Base-by-base conservation (phyloP, 805 yeast genomes). In the Sugiyamaella americana region DNA sequence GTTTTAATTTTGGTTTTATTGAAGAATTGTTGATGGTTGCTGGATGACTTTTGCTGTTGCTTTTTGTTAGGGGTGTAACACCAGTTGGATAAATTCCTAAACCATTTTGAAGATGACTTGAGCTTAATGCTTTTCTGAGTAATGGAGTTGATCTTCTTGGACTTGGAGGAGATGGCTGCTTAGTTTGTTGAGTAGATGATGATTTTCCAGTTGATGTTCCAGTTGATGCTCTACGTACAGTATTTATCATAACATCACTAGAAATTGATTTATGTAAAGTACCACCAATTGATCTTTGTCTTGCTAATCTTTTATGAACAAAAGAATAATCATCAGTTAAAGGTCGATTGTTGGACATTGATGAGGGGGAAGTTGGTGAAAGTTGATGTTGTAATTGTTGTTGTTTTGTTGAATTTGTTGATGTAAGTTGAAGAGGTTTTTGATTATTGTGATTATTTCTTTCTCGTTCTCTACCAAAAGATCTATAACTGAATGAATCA, bases 121-220 rank as follows among this genome's bases (percentile, higher is more conserved):
- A 42, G 18, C 52, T 49, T 19, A 51, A 35, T 10, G 55, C 55
- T 18, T 41, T 43, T 18, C 52, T 43, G 8, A 51, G 44, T 22
- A 51, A 39, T 39, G 55, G 55, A 20, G 40, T 34, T 23, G 51
- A 37, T 17, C 45, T 30, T 21, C 43, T 23, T 18, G 49, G 26
- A 18, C 20, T 29, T 5, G 52, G 22, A n/a, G 44, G 18, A 4
- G 41, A 32, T n/a, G 32, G 38, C 1, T 18, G 34, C 4, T 18
- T 21, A 18, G 18, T 35, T 35, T 21, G n/a, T 5, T 18, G 18
- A 11, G 37, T 18, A 11, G 37, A 16, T 13, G 10, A 11, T 16
- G 44, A 6, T 22, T 13, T 2, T 18, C 24, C 11, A 2, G 43
- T n/a, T 2, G 48, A 17, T 16, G 43, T 44, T 8, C 49, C 49